Evolutionary conservation across 306 rosid species (phyloP).

Genomic region (Luffa aegyptiaca): DNA sequence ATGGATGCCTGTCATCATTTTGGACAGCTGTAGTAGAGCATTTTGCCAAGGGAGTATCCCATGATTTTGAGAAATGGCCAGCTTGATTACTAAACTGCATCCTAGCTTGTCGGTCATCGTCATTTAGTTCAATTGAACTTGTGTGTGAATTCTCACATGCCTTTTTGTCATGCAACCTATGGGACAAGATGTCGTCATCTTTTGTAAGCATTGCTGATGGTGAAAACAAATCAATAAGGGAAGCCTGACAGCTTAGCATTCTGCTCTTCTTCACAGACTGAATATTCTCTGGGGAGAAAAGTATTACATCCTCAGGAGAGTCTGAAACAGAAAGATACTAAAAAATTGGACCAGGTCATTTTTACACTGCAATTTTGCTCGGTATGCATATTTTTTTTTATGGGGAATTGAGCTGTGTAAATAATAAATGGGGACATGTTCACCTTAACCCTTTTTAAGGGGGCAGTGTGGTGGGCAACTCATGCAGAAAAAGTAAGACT

Average conservation of each 20-base stretch:
- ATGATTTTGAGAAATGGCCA: conserved; percentile 26
- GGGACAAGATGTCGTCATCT: conserved; percentile 31
- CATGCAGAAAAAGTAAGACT: conserved; percentile 2
- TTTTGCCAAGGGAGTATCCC: conserved; percentile 31
- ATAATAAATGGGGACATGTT: not conserved
- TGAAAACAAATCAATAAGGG: conserved; percentile 30
- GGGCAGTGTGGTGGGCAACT: not conserved
- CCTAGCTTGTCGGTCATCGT: conserved; percentile 23
- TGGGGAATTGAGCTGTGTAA: not conserved
- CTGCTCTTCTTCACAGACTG: conserved; percentile 13
- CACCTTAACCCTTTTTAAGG: not conserved
- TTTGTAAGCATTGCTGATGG: conserved; percentile 29
- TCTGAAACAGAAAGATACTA: conserved; percentile 33
- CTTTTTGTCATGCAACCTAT: conserved; percentile 17
- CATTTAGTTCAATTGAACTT: conserved; percentile 25
- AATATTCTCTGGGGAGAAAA: not conserved
- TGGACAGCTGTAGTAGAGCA: conserved; percentile 21
- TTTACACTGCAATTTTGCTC: not conserved
- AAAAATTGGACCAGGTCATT: not conserved
- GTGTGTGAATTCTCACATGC: conserved; percentile 17
- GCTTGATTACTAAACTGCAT: conserved; percentile 24
- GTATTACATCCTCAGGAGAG: conserved; percentile 12
- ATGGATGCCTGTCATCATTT: conserved; percentile 13
- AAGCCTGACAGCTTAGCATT: conserved; percentile 22
- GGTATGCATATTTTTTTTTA: not conserved